phyloP scores from a whole-genome alignment of 2,329 filamentous ascomycete species.

The Rugonectria rugulosa region DNA sequence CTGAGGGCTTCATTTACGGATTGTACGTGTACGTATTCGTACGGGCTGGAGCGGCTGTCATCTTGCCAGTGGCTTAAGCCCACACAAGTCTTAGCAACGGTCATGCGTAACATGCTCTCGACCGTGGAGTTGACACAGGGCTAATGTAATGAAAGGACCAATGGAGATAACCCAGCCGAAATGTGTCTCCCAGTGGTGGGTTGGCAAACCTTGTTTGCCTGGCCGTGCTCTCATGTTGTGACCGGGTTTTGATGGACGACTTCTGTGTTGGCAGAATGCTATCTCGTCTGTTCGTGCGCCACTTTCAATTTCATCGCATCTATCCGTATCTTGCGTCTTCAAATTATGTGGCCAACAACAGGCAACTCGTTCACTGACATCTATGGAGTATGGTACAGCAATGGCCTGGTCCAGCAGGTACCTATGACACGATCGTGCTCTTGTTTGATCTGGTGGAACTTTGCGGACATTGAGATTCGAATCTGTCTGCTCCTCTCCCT shows the following conservation, averaged over 20 bases:
- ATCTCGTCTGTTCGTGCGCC: conserved; percentile 24
- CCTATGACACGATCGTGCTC: no score
- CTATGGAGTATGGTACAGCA: background rate
- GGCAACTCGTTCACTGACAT: conserved; percentile 7
- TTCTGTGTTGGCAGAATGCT: conserved; percentile 12
- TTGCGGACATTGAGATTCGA: background rate
- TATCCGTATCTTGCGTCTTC: conserved; percentile 12
- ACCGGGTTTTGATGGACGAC: conserved; percentile 23
- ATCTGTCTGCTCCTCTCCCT: no score
- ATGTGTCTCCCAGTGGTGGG: conserved; percentile 34
- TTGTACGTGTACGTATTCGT: conserved; percentile 12
- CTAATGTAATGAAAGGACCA: conserved; percentile 55
- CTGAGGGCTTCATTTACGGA: conserved; percentile 21
- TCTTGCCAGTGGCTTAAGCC: conserved; percentile 49
- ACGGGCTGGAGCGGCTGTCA: conserved; percentile 20
- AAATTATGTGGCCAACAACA: background rate
- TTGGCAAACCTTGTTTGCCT: conserved; percentile 24
- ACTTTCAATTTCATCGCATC: conserved; percentile 13
- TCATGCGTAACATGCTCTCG: conserved; percentile 63
- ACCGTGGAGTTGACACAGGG: conserved; percentile 55
- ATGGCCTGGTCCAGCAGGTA: conserved; percentile 6
- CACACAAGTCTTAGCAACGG: conserved; percentile 54
- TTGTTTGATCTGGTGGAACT: no score
- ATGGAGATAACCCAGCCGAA: conserved; percentile 53
- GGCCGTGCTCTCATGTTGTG: conserved; percentile 24